Conservation (phyloP, 2,329 filamentous ascomycete genomes). For the Neoscytalidium dimidiatum region DNA sequence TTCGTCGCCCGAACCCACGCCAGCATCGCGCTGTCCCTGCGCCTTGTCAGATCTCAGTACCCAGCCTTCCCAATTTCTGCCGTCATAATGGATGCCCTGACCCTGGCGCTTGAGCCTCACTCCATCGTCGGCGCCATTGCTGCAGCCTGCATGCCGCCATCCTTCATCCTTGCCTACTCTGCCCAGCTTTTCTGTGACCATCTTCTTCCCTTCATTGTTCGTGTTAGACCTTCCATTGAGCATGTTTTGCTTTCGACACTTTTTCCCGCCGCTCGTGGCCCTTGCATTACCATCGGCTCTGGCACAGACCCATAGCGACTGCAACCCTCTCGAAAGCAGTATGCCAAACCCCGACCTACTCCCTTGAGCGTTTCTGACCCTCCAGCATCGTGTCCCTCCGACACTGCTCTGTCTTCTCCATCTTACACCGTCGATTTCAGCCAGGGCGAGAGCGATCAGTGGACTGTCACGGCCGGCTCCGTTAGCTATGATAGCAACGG, state of each 20-base stretch:
- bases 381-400: conserved; percentile 30
- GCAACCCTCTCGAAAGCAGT: conserved; percentile 29
- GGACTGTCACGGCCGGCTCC: conserved; percentile 23
- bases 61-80: conserved; percentile 11
- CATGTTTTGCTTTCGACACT: not conserved
- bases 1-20: not conserved
- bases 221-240: not conserved
- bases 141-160: conserved; percentile 5
- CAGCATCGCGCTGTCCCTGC: not conserved
- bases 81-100: conserved; percentile 1
- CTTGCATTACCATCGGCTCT: not conserved
- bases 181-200: not conserved
- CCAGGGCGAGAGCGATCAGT: conserved; percentile 26
- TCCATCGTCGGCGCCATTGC: not conserved
- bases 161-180: not conserved
- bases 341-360: not conserved
- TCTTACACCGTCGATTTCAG: conserved; percentile 38
- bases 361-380: conserved; percentile 22
- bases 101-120: conserved; percentile 15
- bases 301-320: conserved; percentile 39
- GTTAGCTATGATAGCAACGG: conserved; percentile 43
- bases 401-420: conserved; percentile 32
- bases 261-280: not conserved
- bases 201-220: not conserved
- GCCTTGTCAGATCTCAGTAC: not conserved